Evolutionary conservation across 106 monocot genomes (phyloP).

Genomic region (Amphibolis antarctica): DNA sequence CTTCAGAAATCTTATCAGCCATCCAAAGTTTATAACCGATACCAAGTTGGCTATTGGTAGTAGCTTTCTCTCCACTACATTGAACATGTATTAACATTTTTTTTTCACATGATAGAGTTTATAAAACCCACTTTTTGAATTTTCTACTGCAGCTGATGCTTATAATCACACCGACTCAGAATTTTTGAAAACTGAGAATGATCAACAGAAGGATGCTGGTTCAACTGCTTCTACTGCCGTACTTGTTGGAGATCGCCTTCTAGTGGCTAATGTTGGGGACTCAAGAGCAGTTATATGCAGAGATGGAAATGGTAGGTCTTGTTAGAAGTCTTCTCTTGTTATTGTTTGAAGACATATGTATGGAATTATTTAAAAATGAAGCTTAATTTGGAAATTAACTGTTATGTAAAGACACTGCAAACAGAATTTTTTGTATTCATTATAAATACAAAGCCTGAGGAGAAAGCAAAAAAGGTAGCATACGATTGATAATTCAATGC

Average conservation of each 20-base stretch:
- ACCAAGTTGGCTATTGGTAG: constrained; percentile 20
- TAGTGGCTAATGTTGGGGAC: constrained; percentile 37
- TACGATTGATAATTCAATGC: neutral
- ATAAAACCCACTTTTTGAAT: neutral
- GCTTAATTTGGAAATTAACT: neutral
- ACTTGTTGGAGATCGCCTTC: constrained; percentile 26
- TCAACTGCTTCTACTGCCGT: constrained; percentile 38
- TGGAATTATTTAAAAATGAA: neutral
- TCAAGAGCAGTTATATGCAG: constrained; percentile 37
- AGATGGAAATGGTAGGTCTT: constrained; percentile 25
- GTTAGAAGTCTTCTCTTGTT: neutral
- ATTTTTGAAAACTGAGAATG: constrained; percentile 25
- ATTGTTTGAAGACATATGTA: neutral
- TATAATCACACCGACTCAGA: constrained; percentile 31
- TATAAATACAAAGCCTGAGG: no score
- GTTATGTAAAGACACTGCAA: neutral
- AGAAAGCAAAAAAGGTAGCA: no score
- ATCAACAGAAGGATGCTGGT: constrained; percentile 28
- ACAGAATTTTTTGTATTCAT: neutral
- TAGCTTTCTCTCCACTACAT: neutral
- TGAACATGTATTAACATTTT: neutral
- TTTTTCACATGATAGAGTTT: neutral
- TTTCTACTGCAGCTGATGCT: constrained; percentile 20
- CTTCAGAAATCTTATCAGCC: constrained; percentile 18
- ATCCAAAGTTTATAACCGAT: constrained; percentile 17